Evolutionary conservation across 345 rosid species (phyloP).

Genomic region (Hypericum perforatum): DNA sequence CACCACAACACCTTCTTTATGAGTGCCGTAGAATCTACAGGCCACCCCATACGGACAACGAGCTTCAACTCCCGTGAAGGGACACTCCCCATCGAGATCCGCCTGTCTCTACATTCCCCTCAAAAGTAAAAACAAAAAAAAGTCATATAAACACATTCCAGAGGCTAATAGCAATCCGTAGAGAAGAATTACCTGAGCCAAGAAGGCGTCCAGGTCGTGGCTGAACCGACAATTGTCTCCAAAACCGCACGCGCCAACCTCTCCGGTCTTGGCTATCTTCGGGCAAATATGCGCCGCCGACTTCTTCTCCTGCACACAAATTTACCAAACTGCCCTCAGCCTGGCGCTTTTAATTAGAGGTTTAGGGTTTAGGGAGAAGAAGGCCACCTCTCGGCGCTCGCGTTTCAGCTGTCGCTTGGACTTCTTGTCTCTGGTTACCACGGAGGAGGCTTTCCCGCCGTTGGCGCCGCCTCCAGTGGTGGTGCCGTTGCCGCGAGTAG

Average conservation of each 20-base stretch:
- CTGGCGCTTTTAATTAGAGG: not conserved
- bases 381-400: conserved; percentile 57
- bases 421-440: conserved; percentile 60
- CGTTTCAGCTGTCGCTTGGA: conserved; percentile 93
- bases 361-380: no score
- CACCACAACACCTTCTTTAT: conserved; percentile 24
- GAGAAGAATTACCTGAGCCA: conserved; percentile 50
- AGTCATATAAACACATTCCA: not conserved
- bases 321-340: not conserved
- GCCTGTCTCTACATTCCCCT: conserved; percentile 57
- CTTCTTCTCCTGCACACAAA: conserved; percentile 40
- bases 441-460: conserved; percentile 14
- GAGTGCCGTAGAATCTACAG: conserved; percentile 70
- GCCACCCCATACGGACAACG: conserved; percentile 70
- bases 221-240: conserved; percentile 65
- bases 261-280: conserved; percentile 55
- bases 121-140: not conserved
- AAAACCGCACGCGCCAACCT: conserved; percentile 49
- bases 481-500: not conserved
- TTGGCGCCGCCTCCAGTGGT: no score
- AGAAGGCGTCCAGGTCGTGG: conserved; percentile 68
- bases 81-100: conserved; percentile 87
- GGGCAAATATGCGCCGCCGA: conserved; percentile 59
- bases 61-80: conserved; percentile 42
- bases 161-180: not conserved